Conservation (phyloP, 768 basidiomycete genomes). For the Termitomyces sp. region DNA sequence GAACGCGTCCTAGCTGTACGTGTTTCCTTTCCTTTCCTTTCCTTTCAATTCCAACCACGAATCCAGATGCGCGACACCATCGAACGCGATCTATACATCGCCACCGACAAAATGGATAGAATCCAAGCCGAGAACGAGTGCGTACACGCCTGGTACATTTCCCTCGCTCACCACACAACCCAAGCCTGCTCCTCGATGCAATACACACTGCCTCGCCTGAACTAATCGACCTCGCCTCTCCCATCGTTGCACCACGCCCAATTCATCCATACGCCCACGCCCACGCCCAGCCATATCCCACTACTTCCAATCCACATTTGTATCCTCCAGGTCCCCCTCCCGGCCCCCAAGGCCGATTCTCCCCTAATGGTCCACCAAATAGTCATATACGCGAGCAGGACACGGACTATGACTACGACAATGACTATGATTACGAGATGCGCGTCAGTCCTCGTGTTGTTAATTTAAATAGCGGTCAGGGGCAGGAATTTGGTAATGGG, state of each 20-base stretch:
- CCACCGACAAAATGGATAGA: constrained; percentile 35
- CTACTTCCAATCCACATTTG: not conserved
- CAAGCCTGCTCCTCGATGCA: constrained; percentile 34
- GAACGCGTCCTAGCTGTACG: constrained; percentile 38
- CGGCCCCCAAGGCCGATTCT: not conserved
- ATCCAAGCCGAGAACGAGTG: constrained; percentile 50
- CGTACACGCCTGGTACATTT: constrained; percentile 8
- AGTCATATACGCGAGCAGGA: not conserved
- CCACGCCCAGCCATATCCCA: not conserved
- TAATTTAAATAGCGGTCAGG: not conserved
- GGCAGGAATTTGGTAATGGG: not conserved
- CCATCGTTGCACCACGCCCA: not conserved
- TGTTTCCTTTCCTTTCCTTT: constrained; percentile 2
- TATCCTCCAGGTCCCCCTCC: not conserved
- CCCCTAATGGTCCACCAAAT: not conserved
- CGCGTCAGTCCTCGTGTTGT: not conserved
- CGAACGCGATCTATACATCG: constrained; percentile 33
- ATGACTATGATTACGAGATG: not conserved
- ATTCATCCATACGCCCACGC: not conserved
- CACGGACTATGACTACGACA: not conserved
- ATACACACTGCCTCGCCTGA: constrained; percentile 18
- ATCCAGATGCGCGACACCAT: constrained; percentile 32
- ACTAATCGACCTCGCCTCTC: constrained; percentile 9
- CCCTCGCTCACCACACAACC: not conserved
- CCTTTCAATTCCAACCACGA: not conserved